phyloP scores from a whole-genome alignment of 2,329 filamentous ascomycete species.

The Pseudogymnoascus destructans region DNA sequence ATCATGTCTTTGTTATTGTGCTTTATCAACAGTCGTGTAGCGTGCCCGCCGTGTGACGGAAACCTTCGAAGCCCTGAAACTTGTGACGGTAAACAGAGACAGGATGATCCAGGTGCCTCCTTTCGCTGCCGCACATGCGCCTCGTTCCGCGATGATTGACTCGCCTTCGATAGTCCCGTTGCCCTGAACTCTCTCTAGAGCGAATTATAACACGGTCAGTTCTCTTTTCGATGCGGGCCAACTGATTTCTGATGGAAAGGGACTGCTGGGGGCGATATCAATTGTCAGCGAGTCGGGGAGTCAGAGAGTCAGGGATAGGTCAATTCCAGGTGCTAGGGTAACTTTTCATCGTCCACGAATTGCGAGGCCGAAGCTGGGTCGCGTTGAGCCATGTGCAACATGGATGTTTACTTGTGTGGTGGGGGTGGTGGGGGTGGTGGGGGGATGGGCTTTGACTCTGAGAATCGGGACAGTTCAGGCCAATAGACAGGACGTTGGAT shows the following conservation, averaged over 20 bases:
- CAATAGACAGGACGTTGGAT: not conserved
- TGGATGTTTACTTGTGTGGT: conserved; percentile 7
- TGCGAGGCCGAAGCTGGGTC: conserved; percentile 7
- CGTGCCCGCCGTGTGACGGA: not conserved
- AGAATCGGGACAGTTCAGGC: not conserved
- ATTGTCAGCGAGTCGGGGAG: not conserved
- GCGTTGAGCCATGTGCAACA: conserved; percentile 6
- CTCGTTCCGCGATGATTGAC: conserved; percentile 1
- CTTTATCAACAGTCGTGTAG: conserved; percentile 6
- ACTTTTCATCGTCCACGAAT: not conserved
- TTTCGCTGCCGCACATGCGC: not conserved
- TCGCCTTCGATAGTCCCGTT: not conserved
- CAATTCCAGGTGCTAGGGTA: conserved; percentile 1
- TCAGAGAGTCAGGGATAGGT: not conserved
- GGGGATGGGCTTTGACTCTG: not conserved
- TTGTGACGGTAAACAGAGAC: conserved; percentile 6
- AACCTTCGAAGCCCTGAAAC: conserved; percentile 7
- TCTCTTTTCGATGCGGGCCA: not conserved
- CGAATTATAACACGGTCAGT: not conserved
- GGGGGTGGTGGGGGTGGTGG: not conserved
- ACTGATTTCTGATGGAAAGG: conserved; percentile 1
- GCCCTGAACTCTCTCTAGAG: not conserved
- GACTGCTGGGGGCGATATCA: not conserved
- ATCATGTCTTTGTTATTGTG: conserved; percentile 8
- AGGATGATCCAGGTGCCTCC: not conserved